Evolutionary conservation across 768 basidiomycete genomes (phyloP).

Genomic region (Suillus cothurnatus): DNA sequence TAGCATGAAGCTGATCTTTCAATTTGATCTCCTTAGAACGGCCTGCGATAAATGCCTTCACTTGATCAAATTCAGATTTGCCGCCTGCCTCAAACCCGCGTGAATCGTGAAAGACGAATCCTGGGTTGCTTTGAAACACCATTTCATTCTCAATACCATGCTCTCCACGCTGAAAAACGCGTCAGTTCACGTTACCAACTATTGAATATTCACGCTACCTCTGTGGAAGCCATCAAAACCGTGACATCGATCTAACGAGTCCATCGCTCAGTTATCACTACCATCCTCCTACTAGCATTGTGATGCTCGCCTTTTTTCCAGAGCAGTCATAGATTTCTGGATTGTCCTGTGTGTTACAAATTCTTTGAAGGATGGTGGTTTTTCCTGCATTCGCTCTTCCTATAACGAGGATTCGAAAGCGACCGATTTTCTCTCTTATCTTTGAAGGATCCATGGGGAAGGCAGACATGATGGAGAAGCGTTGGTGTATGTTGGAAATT

Average conservation of each 20-base stretch:
- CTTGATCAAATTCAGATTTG: neutral
- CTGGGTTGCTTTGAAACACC: neutral
- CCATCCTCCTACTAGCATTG: neutral
- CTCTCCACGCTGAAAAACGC: slow-evolving; percentile 20
- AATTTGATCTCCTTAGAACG: neutral
- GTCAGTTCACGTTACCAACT: neutral
- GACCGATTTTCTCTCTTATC: slow-evolving; percentile 10
- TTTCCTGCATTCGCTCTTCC: slow-evolving; percentile 44
- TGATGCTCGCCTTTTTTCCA: slow-evolving; percentile 19
- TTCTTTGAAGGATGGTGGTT: slow-evolving; percentile 41
- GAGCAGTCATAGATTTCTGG: slow-evolving; percentile 29
- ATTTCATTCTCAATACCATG: neutral
- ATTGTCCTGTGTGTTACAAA: slow-evolving; percentile 38
- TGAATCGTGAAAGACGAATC: neutral
- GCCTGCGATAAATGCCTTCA: neutral
- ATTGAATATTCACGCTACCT: neutral
- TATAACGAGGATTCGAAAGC: slow-evolving; percentile 43
- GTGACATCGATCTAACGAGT: slow-evolving; percentile 6
- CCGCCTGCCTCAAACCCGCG: neutral
- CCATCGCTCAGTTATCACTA: neutral
- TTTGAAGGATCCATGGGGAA: slow-evolving; percentile 4
- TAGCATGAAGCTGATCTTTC: slow-evolving; percentile 34
- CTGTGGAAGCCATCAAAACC: neutral
- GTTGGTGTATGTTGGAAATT: no score
- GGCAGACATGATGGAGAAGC: neutral